A percentile compares a stretch with the other conserved stretches of the same genome.
Conservation (phyloP, 345 rosid species). For the Eutrema japonicum region DNA sequence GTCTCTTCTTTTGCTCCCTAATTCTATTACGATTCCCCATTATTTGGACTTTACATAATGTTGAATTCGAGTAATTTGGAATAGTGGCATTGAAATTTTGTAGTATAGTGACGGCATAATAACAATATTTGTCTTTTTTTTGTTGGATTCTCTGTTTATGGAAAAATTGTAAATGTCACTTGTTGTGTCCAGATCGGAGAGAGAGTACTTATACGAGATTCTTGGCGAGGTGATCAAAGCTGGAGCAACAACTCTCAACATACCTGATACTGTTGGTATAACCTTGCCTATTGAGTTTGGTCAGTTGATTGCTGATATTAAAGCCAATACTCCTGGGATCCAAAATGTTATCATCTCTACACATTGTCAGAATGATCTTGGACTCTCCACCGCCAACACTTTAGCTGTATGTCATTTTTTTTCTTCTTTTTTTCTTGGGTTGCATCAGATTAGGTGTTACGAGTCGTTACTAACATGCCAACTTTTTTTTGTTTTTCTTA, state of each 20-base stretch:
- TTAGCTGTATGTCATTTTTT: slow-evolving; percentile 56
- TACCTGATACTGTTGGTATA: slow-evolving; percentile 95
- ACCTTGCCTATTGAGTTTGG: slow-evolving; percentile 81
- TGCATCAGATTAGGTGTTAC: background rate
- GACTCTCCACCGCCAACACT: slow-evolving; percentile 94
- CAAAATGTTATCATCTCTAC: slow-evolving; percentile 83
- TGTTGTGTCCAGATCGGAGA: slow-evolving; percentile 87
- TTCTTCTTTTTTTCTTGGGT: background rate
- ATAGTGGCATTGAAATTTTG: background rate
- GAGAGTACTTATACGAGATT: slow-evolving; percentile 74
- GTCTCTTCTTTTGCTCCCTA: background rate
- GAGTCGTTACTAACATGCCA: slow-evolving; percentile 22
- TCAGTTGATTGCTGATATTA: slow-evolving; percentile 79
- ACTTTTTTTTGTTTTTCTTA: background rate
- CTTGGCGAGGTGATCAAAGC: slow-evolving; percentile 92
- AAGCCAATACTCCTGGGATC: slow-evolving; percentile 84
- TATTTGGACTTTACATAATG: background rate
- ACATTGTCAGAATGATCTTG: slow-evolving; percentile 98
- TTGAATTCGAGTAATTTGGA: background rate
- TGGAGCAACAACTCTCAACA: slow-evolving; percentile 91
- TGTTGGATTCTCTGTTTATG: background rate
- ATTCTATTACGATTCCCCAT: background rate
- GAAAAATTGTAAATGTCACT: slow-evolving; percentile 31
- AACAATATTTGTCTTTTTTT: background rate
- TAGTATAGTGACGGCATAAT: background rate